Conservation (phyloP, 208 protist species). For the Tritrichomonas foetus region DNA sequence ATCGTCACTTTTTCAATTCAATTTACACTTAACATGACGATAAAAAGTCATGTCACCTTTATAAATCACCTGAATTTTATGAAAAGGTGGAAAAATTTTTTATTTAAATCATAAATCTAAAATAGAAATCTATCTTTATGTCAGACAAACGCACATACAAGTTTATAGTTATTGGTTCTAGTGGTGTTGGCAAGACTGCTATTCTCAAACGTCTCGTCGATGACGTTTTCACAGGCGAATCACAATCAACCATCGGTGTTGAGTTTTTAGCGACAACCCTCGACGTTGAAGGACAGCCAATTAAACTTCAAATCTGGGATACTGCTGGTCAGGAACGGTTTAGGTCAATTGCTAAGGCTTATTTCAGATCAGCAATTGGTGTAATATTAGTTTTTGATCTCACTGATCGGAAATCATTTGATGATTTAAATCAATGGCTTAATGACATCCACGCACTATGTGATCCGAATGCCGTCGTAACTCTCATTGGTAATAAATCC, state of each 20-base stretch:
- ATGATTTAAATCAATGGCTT: not conserved
- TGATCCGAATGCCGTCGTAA: too few relatives aligned
- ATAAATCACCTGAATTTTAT: too few relatives aligned
- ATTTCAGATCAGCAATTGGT: not conserved
- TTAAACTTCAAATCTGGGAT: conserved; percentile 35
- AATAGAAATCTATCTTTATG: too few relatives aligned
- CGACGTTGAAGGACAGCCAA: not conserved
- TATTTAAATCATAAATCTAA: too few relatives aligned
- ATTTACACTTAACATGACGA: too few relatives aligned
- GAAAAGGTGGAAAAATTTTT: too few relatives aligned
- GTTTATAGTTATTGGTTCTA: not conserved
- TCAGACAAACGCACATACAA: too few relatives aligned
- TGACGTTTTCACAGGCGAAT: too few relatives aligned
- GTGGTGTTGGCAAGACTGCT: not conserved
- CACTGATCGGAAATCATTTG: not conserved
- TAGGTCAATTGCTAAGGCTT: not conserved
- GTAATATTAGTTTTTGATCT: not conserved
- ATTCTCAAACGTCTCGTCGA: not conserved
- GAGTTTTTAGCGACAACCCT: not conserved
- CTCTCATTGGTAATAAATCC: conserved; percentile 23
- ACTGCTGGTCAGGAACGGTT: conserved; percentile 3
- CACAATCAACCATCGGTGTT: too few relatives aligned
- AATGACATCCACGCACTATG: not conserved
- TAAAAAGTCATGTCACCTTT: too few relatives aligned
- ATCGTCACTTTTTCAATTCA: too few relatives aligned